These are phyloP conservation scores for Dillenia suffruticosa DNA, from an alignment of 164 flowering plant species.

Conservation along the genomic window DNA sequence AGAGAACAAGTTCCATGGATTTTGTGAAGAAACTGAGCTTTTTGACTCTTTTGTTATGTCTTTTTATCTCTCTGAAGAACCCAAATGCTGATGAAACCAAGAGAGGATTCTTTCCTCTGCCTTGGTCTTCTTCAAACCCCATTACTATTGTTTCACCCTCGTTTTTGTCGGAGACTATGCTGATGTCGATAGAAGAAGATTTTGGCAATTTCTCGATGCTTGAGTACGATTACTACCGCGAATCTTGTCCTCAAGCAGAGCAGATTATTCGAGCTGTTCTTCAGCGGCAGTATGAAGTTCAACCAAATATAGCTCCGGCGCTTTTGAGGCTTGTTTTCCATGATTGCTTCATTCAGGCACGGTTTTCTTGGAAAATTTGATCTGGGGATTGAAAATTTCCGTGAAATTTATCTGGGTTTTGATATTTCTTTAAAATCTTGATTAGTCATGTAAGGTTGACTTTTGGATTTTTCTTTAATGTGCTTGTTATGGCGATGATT, in stretches of 20 bases:
- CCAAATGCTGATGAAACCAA: neutral
- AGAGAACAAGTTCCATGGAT: conserved; percentile 8
- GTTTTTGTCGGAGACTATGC: neutral
- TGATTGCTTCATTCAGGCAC: conserved; percentile 52
- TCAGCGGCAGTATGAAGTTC: conserved; percentile 8
- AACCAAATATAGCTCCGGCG: conserved; percentile 31
- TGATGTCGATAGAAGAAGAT: neutral
- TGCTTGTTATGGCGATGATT: too few species aligned
- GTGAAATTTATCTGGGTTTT: too few species aligned
- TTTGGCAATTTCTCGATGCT: conserved; percentile 9
- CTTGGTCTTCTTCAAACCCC: neutral
- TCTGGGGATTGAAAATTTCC: neutral
- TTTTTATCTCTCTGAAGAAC: conserved; percentile 8
- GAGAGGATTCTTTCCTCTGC: neutral
- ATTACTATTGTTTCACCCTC: neutral
- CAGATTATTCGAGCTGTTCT: conserved; percentile 20
- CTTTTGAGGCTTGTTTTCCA: conserved; percentile 48
- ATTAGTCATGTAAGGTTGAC: too few species aligned
- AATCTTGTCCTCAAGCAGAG: conserved; percentile 46
- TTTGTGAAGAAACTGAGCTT: conserved; percentile 2
- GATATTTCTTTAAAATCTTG: too few species aligned
- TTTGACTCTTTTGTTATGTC: conserved; percentile 4
- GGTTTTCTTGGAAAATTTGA: neutral
- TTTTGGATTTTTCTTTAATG: too few species aligned
- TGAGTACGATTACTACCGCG: conserved; percentile 43